These are phyloP conservation scores for Mycocentrospora acerina DNA, from an alignment of 2,329 filamentous ascomycete genomes.

Conservation along the genomic window DNA sequence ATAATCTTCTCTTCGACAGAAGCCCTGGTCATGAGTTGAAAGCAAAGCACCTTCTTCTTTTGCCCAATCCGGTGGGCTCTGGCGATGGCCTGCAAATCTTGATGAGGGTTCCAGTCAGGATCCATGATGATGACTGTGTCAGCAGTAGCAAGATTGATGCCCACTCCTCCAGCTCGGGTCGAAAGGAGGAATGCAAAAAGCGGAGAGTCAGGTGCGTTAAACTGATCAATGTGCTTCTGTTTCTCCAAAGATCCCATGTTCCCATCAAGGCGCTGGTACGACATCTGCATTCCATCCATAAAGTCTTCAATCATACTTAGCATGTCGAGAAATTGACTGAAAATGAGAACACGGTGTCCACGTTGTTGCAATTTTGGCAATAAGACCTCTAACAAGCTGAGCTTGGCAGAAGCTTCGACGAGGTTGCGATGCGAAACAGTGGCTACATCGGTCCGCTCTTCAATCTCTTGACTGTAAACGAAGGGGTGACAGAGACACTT, in stretches of 20 bases:
- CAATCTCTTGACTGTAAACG: constrained; percentile 86
- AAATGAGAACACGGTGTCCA: constrained; percentile 89
- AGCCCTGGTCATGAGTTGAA: constrained; percentile 87
- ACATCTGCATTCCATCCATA: constrained; percentile 70
- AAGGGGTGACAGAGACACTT: constrained; percentile 97
- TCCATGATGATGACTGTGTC: constrained; percentile 98
- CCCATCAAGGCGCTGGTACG: constrained; percentile 84
- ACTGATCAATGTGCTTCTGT: constrained; percentile 90
- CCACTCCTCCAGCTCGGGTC: constrained; percentile 91
- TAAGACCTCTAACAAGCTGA: constrained; percentile 80
- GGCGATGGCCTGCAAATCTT: constrained; percentile 93
- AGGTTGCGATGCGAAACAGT: constrained; percentile 73
- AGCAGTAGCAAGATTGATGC: constrained; percentile 94
- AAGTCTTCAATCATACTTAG: constrained; percentile 92
- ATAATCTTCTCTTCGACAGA: constrained; percentile 95
- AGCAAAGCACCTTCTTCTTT: constrained; percentile 91
- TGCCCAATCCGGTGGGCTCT: constrained; percentile 96
- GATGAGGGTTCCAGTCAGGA: constrained; percentile 96
- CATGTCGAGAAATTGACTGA: constrained; percentile 91
- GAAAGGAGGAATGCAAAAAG: constrained; percentile 91
- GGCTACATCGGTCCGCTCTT: constrained; percentile 70
- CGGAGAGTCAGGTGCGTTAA: constrained; percentile 79
- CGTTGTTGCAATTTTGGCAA: constrained; percentile 82
- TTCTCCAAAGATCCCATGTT: constrained; percentile 78
- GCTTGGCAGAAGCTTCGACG: constrained; percentile 87